Evolutionary conservation across 306 rosid species (phyloP), one percentile per base, ranked within the genome.

Genomic region (Quercus wislizeni): DNA sequence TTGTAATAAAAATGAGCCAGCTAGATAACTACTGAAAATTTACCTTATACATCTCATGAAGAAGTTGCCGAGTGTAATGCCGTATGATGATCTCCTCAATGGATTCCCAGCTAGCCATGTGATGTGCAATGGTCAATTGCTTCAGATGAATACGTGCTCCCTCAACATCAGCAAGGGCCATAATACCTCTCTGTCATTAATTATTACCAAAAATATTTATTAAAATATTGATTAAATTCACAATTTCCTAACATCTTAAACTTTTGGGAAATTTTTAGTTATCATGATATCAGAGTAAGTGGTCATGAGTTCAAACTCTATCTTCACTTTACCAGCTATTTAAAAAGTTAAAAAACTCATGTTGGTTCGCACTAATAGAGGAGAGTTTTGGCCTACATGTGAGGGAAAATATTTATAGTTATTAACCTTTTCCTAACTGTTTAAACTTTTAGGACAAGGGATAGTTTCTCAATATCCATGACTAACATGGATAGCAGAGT

Each of bases 21-120:
- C 31, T 33, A 69, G 63, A 27, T 12, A 80, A 69, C 6, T 41
- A 71, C 78, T 21, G 73, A 64, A 51, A 1, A 33, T 18, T 38
- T 86, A 92, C 99, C 97, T 94, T 94, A 74, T 91, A 94, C 74
- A 87, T 94, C 85, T 94, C 97, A 83, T 94, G 99, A 87, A 94
- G 90, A 69, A 94, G 87, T 86, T 94, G 99, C 78, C 97, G 86
- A 57, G 87, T 89, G 79, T 91, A 94, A 90, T 94, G 99, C 87
- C 93, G 91, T 14, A 89, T 65, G 69, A 94, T 77, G 81, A 91
- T 89, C 81, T 92, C 95, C 79, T 86, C 90, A 67, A 94, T 86
- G 75, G 99, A 92, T 71, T 91, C 94, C 91, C 88, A 88, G 77
- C 99, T 91, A 82, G 97, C 94, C 92, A 92, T 92, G 78, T 92